These are phyloP conservation scores for Thelephora terrestris DNA, from an alignment of 1,284 basidiomycete species.

Conservation along the genomic window DNA sequence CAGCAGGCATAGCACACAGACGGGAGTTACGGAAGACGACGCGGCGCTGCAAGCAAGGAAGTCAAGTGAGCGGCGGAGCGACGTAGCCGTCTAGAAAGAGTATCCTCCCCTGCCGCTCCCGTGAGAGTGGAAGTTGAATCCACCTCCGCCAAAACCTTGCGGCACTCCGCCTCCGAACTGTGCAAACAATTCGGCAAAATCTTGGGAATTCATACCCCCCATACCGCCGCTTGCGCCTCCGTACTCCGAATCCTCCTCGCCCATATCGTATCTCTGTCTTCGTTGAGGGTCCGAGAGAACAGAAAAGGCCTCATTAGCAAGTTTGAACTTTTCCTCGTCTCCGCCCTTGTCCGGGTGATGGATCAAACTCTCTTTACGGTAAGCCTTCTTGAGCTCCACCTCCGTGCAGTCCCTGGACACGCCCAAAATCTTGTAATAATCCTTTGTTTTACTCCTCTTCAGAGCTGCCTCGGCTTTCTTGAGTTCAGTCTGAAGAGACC, in stretches of 20 bases:
- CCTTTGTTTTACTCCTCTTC: slow-evolving; percentile 79
- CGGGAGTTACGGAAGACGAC: too few relatives aligned
- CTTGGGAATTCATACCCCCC: slow-evolving; percentile 32
- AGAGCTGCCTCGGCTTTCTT: slow-evolving; percentile 69
- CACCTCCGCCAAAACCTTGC: slow-evolving; percentile 16
- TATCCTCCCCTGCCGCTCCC: background rate
- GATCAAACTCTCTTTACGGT: slow-evolving; percentile 65
- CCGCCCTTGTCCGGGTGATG: slow-evolving; percentile 84
- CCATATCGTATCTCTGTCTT: slow-evolving; percentile 64
- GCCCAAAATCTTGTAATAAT: slow-evolving; percentile 73
- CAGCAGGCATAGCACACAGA: too few relatives aligned
- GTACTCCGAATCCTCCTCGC: slow-evolving; percentile 58
- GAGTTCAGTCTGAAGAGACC: slow-evolving; percentile 54
- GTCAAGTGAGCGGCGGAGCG: too few relatives aligned
- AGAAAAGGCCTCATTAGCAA: slow-evolving; percentile 66
- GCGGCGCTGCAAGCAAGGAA: too few relatives aligned
- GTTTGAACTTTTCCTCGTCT: slow-evolving; percentile 82
- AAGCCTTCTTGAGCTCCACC: slow-evolving; percentile 71
- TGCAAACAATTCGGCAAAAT: slow-evolving; percentile 55
- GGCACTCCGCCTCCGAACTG: slow-evolving; percentile 35
- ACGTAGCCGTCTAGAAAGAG: too few relatives aligned
- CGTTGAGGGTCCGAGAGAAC: slow-evolving; percentile 65
- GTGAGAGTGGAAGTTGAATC: slow-evolving; percentile 10
- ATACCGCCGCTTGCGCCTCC: slow-evolving; percentile 27
- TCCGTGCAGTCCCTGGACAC: slow-evolving; percentile 51